These are phyloP conservation scores for Sonneratia alba DNA, from an alignment of 345 rosid species.

Conservation along the genomic window DNA sequence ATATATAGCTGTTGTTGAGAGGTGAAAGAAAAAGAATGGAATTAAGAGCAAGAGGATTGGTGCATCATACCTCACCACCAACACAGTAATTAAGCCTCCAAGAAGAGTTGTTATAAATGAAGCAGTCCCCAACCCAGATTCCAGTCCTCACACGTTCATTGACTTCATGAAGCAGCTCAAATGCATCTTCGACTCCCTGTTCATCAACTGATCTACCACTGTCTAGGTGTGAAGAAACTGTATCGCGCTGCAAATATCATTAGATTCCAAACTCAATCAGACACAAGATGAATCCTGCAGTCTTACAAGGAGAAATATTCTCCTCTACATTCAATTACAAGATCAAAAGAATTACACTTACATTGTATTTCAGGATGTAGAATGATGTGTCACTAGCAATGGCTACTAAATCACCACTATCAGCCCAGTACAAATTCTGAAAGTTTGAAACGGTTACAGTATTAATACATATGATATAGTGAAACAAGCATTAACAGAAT, in stretches of 20 bases:
- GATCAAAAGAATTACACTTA: conserved; percentile 24
- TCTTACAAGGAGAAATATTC: not conserved
- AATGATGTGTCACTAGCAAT: conserved; percentile 94
- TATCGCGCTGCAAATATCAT: conserved; percentile 59
- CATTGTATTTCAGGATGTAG: conserved; percentile 91
- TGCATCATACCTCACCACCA: conserved; percentile 85
- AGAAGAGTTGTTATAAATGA: conserved; percentile 91
- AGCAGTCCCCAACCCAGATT: conserved; percentile 99
- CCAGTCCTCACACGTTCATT: conserved; percentile 99
- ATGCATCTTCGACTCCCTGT: conserved; percentile 98
- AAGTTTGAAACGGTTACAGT: conserved; percentile 7
- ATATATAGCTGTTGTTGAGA: not conserved
- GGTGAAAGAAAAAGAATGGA: conserved; percentile 7
- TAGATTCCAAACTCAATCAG: conserved; percentile 1
- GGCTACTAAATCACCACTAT: conserved; percentile 94
- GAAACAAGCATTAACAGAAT: conserved; percentile 1
- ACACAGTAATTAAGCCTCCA: conserved; percentile 99
- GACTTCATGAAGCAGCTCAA: conserved; percentile 95
- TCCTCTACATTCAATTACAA: not conserved
- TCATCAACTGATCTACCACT: conserved; percentile 88
- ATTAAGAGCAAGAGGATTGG: conserved; percentile 5
- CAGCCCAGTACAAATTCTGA: conserved; percentile 99
- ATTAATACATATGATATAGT: not conserved
- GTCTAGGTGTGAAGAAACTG: conserved; percentile 77
- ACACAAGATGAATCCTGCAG: not conserved